Evolutionary conservation across 805 yeast species (phyloP), one percentile per base, ranked within the genome.

Genomic region (Clavispora vitiphila): DNA sequence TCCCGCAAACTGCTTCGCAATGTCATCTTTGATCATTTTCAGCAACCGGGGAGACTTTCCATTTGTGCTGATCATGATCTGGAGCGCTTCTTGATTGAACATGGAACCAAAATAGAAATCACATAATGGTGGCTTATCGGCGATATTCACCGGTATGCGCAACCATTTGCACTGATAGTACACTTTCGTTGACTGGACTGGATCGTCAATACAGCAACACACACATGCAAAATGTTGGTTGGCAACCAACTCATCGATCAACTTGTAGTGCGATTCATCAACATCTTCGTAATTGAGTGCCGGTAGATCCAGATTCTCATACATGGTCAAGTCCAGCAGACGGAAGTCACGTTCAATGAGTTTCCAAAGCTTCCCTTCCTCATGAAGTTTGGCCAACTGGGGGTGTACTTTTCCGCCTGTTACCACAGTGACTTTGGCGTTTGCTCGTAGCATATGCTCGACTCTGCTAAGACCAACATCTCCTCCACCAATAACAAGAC

Each of bases 21-120:
- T 81, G 29, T 77, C 64, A 43, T 77, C 73, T 48, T 68, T 69
- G 43, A 70, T 67, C 40, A 68, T 48, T 46, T 72, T 72, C 39
- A 88, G 82, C 51, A 86, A 72, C 40, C 93, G 63, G 1, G 96
- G 96, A 2, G 90, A 82, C 52, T 80, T 77, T 4, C 95, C 95
- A 58, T 85, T 86, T 10, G 95, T 85, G 30, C 87, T 78, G 11
- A 86, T 83, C 90, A 86, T 81, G 29, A 86, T 72, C 56, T 86
- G 93, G 38, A 86, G 64, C 12, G 80, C 77, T 12, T 90, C 93
- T 48, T 76, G 77, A 54, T 85, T 72, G 58, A 77, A 80, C 66
- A 83, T 80, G 19, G 90, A 77, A 1, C 95, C 96, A 60, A 86
- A 86, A 64, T 85, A 86, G 61, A 85, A 86, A 60, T 86, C 96